Evolutionary conservation across 805 yeast species (phyloP).

Genomic region (Candida sithepensis): DNA sequence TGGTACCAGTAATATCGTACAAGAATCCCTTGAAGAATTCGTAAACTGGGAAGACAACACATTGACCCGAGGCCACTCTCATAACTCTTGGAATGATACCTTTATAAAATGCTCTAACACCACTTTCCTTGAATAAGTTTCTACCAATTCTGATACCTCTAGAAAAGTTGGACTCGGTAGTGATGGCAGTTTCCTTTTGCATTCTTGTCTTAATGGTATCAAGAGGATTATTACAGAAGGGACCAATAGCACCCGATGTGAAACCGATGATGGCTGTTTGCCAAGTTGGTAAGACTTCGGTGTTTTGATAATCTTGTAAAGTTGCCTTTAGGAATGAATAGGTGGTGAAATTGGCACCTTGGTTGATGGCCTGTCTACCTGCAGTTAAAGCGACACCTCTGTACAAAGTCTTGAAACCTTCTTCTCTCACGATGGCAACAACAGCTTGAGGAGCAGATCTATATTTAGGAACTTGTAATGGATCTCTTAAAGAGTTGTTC

Average conservation of each 20-base stretch:
- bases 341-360: conserved; percentile 96
- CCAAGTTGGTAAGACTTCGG: conserved; percentile 76
- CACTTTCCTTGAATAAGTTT: conserved; percentile 84
- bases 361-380: conserved; percentile 96
- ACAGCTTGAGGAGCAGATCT: conserved; percentile 91
- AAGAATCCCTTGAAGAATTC: conserved; percentile 76
- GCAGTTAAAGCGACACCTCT: conserved; percentile 96
- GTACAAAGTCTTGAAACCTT: conserved; percentile 84
- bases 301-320: conserved; percentile 58
- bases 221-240: conserved; percentile 94
- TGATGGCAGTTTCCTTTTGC: conserved; percentile 78
- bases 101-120: conserved; percentile 82
- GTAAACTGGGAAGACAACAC: conserved; percentile 95
- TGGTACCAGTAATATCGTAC: conserved; percentile 35
- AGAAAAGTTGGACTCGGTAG: conserved; percentile 62
- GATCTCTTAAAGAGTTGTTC: conserved; percentile 86
- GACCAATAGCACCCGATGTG: conserved; percentile 95
- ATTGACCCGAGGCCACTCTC: conserved; percentile 99
- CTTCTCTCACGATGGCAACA: conserved; percentile 79
- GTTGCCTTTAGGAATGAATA: conserved; percentile 78
- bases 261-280: conserved; percentile 91
- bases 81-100: conserved; percentile 98
- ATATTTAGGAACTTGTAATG: conserved; percentile 72
- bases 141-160: conserved; percentile 78
- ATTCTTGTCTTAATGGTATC: conserved; percentile 96